phyloP scores from a whole-genome alignment of 768 basidiomycete species.

The Russula earlei region DNA sequence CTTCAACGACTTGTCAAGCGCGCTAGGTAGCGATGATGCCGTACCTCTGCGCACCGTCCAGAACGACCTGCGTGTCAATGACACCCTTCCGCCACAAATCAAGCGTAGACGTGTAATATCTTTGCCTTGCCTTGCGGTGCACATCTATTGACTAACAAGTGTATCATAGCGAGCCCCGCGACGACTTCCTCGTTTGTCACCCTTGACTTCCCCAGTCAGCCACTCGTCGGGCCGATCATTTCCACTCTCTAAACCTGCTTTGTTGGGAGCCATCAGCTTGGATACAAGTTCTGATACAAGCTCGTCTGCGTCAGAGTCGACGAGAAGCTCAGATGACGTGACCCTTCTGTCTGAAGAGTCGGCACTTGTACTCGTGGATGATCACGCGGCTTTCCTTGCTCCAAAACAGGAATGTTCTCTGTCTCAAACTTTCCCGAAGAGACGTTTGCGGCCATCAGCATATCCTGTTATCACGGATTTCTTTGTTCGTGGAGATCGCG shows the following conservation, averaged over 20 bases:
- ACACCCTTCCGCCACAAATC: neutral
- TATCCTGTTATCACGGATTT: constrained; percentile 10
- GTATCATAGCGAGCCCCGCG: neutral
- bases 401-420: neutral
- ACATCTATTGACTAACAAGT: neutral
- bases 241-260: neutral
- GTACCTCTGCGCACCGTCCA: neutral
- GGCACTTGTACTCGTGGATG: constrained; percentile 3
- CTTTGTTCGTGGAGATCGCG: neutral
- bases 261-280: neutral
- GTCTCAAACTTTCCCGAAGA: neutral
- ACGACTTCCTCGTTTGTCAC: constrained; percentile 7
- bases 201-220: neutral
- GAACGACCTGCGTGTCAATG: neutral
- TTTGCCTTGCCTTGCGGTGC: neutral
- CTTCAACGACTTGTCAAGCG: constrained; percentile 4
- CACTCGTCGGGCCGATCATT: neutral
- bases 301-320: neutral
- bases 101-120: constrained; percentile 9
- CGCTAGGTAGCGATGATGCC: neutral
- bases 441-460: neutral
- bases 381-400: neutral
- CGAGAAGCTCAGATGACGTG: neutral
- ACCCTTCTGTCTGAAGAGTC: neutral
- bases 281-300: neutral